phyloP scores from a whole-genome alignment of 148 eudicot species.

The Drosera capensis region DNA sequence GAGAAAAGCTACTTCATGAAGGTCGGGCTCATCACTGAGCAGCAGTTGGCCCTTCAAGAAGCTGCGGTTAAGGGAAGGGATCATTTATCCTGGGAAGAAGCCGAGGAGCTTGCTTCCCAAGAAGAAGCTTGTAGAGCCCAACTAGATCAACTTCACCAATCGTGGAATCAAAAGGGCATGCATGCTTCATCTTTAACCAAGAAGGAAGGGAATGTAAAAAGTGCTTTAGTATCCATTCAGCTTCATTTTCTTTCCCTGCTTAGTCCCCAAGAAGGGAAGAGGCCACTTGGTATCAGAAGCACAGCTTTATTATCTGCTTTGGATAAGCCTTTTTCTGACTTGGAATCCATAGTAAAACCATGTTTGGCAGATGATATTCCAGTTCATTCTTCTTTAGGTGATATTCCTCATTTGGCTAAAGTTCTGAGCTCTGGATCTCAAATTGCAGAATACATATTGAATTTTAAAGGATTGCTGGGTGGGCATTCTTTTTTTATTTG shows the following conservation, averaged over 20 bases:
- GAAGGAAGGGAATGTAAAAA: constrained; percentile 50
- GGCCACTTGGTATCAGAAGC: constrained; percentile 30
- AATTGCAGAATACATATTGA: constrained; percentile 71
- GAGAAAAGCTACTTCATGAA: constrained; percentile 77
- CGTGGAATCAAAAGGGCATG: constrained; percentile 77
- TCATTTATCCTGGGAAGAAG: constrained; percentile 98
- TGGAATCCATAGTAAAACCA: constrained; percentile 58
- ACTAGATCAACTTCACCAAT: constrained; percentile 67
- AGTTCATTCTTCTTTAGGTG: constrained; percentile 22
- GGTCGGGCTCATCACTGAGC: constrained; percentile 80
- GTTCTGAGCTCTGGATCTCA: constrained; percentile 55
- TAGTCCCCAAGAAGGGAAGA: constrained; percentile 31
- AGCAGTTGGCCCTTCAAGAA: constrained; percentile 86
- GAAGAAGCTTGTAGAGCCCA: constrained; percentile 95
- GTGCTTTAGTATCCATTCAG: constrained; percentile 41
- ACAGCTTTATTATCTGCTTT: constrained; percentile 48
- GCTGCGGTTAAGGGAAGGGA: constrained; percentile 93
- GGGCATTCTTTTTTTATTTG: constrained; percentile 68
- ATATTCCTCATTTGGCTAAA: constrained; percentile 25
- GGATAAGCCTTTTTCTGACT: constrained; percentile 50
- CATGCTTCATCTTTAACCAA: constrained; percentile 46
- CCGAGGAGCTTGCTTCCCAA: constrained; percentile 97
- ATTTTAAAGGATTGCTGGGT: constrained; percentile 39
- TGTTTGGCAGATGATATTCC: constrained; percentile 32
- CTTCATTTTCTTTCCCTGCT: constrained; percentile 46